Conservation (phyloP, 805 yeast genomes). For the Candida oleophila region DNA sequence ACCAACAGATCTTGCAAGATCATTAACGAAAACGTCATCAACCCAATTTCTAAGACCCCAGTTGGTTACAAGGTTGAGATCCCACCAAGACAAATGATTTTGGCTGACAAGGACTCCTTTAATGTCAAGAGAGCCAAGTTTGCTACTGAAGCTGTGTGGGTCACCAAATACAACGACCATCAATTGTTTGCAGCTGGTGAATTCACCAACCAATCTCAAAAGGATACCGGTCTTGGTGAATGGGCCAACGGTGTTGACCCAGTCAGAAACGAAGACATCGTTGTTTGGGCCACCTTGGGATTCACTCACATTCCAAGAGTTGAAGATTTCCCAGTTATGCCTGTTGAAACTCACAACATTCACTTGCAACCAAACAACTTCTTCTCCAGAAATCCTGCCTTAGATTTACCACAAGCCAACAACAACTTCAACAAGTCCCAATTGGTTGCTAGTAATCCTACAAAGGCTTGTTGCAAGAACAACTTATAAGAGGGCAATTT, state of each 20-base stretch:
- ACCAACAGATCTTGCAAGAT: conserved; percentile 73
- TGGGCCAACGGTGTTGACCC: conserved; percentile 70
- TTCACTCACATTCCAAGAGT: conserved; percentile 80
- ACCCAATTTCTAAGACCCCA: conserved; percentile 67
- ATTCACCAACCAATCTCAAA: conserved; percentile 76
- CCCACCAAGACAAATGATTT: conserved; percentile 75
- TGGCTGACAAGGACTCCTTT: conserved; percentile 62
- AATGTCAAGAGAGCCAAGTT: conserved; percentile 70
- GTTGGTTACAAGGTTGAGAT: conserved; percentile 73
- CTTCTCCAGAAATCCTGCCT: conserved; percentile 75
- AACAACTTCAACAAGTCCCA: conserved; percentile 66
- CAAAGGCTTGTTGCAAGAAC: conserved; percentile 35
- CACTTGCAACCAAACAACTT: conserved; percentile 69
- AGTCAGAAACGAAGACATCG: conserved; percentile 73
- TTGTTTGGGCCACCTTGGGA: conserved; percentile 80
- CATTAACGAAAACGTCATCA: conserved; percentile 69
- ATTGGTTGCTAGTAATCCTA: conserved; percentile 27
- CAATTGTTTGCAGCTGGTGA: conserved; percentile 81
- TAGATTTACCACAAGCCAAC: conserved; percentile 72
- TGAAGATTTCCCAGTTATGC: conserved; percentile 91
- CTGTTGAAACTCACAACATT: conserved; percentile 71
- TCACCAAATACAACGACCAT: conserved; percentile 72
- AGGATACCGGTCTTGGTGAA: conserved; percentile 65
- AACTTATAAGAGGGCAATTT: conserved; percentile 19
- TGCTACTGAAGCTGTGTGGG: conserved; percentile 81